phyloP scores from a whole-genome alignment of 139 green algal species.

The Astrephomene gubernaculifera region DNA sequence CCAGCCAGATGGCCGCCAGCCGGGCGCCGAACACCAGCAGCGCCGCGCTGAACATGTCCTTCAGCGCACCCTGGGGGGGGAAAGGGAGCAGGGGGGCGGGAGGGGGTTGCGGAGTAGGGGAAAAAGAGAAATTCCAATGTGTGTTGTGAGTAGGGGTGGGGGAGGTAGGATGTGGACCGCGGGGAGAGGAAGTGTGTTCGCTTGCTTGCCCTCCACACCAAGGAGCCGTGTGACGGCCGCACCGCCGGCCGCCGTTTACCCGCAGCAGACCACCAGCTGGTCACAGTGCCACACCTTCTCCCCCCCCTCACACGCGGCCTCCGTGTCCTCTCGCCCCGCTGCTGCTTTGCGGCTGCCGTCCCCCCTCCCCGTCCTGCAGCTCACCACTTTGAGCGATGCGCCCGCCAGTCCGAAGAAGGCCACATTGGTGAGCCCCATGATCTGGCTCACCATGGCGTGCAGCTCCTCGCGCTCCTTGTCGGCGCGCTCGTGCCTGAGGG shows the following conservation, averaged over 20 bases:
- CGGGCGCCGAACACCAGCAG: constrained; percentile 69
- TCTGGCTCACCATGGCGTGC: constrained; percentile 51
- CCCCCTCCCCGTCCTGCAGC: neutral
- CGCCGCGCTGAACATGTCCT: constrained; percentile 70
- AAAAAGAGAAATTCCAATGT: neutral
- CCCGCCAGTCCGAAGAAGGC: constrained; percentile 90
- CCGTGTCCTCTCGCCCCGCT: neutral
- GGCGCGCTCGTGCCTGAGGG: constrained; percentile 51
- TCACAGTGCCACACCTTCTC: too few relatives aligned
- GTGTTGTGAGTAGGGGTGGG: neutral
- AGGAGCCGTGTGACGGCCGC: too few relatives aligned
- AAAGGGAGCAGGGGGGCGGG: neutral
- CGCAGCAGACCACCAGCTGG: too few relatives aligned
- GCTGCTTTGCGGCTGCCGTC: neutral
- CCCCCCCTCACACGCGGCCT: too few relatives aligned
- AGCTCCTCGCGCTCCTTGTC: constrained; percentile 71
- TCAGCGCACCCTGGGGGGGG: constrained; percentile 65
- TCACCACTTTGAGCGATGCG: constrained; percentile 78
- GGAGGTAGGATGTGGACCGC: neutral
- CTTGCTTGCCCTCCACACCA: too few relatives aligned
- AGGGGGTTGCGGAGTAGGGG: neutral
- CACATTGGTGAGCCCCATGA: constrained; percentile 81
- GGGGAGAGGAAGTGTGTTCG: neutral
- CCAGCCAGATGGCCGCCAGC: constrained; percentile 72
- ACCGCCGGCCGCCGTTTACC: too few relatives aligned